Evolutionary conservation across 2,329 filamentous ascomycete species (phyloP).

Genomic region (Zymoseptoria crescenta): DNA sequence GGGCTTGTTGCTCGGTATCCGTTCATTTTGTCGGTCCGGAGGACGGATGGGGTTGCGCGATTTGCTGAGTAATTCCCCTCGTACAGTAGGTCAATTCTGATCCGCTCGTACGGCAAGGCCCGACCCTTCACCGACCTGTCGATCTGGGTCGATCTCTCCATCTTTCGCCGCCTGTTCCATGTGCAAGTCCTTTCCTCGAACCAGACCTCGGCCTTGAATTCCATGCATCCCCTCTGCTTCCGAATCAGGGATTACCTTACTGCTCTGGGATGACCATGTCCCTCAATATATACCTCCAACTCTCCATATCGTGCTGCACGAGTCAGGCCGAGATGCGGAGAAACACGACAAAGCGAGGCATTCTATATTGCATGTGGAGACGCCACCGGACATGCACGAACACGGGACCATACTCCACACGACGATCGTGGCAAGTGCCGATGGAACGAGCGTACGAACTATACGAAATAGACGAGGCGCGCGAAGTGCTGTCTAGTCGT

Average conservation of each 20-base stretch:
- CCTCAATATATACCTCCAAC: too few species aligned
- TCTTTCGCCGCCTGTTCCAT: neutral
- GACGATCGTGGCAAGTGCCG: too few species aligned
- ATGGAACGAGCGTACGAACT: too few species aligned
- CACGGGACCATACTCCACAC: too few species aligned
- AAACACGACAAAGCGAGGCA: too few species aligned
- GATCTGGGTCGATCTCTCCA: neutral
- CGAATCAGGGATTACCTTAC: too few species aligned
- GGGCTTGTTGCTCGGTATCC: too few species aligned
- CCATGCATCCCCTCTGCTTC: neutral
- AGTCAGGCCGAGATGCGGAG: neutral
- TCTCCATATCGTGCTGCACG: too few species aligned
- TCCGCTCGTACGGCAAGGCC: neutral
- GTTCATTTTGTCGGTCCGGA: too few species aligned
- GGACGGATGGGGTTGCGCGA: too few species aligned
- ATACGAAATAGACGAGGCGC: neutral
- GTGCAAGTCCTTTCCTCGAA: neutral
- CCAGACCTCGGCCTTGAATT: neutral
- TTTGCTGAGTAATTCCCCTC: too few species aligned
- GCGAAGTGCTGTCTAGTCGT: neutral
- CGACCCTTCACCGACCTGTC: neutral
- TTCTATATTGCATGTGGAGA: neutral
- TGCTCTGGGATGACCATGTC: neutral
- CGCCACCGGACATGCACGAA: neutral
- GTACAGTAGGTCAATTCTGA: too few species aligned